phyloP scores from a whole-genome alignment of 768 basidiomycete species.

The Mycena pura region DNA sequence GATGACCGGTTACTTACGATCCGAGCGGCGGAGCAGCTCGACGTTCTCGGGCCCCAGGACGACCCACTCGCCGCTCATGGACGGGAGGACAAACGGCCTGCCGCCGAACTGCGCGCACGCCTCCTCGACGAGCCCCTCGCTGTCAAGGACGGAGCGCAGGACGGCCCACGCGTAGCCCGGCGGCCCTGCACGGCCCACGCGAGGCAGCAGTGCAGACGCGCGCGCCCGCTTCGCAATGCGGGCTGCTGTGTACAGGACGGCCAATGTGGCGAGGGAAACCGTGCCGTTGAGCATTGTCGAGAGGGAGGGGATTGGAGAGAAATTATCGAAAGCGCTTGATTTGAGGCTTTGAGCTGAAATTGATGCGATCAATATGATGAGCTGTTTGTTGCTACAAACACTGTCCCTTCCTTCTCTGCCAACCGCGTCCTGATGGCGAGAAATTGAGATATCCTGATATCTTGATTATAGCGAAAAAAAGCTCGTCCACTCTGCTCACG shows the following conservation, averaged over 20 bases:
- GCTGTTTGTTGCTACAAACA: no score
- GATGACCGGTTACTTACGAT: constrained; percentile 29
- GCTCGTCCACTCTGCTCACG: no score
- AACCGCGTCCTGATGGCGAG: no score
- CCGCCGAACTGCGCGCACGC: constrained; percentile 21
- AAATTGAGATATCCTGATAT: no score
- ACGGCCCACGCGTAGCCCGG: constrained; percentile 26
- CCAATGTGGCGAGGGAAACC: neutral
- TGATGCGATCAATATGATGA: no score
- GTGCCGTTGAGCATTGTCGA: neutral
- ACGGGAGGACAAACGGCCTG: constrained; percentile 25
- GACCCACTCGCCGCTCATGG: constrained; percentile 22
- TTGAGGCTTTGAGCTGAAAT: no score
- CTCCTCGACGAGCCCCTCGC: constrained; percentile 21
- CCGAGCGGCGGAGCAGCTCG: constrained; percentile 17
- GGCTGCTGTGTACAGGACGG: neutral
- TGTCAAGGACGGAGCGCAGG: constrained; percentile 14
- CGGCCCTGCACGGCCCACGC: constrained; percentile 24
- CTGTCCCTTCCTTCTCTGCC: no score
- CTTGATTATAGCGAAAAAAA: no score
- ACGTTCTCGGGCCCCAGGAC: constrained; percentile 23
- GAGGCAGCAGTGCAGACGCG: constrained; percentile 17
- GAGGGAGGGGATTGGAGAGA: neutral
- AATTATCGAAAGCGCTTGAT: no score
- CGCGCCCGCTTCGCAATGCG: neutral